Conservation (phyloP, 2,329 filamentous ascomycete genomes). For the Diaporthe nobilis region DNA sequence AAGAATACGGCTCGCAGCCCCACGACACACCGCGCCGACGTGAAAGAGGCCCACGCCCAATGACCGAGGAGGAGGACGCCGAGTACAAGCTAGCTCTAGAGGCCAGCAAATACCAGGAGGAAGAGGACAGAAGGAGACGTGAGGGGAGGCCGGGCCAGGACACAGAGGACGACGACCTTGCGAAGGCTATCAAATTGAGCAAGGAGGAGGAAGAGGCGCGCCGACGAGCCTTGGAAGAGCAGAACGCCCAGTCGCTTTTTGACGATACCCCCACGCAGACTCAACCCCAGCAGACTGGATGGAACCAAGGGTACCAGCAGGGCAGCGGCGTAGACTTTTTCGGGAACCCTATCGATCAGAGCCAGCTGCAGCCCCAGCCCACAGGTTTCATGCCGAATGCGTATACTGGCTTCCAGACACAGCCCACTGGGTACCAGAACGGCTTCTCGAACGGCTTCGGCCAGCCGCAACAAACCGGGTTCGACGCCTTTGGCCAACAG, state of each 20-base stretch:
- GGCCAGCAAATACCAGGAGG: constrained; percentile 94
- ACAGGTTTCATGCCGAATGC: constrained; percentile 78
- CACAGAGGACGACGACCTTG: constrained; percentile 86
- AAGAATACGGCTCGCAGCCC: constrained; percentile 76
- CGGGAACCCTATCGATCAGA: constrained; percentile 90
- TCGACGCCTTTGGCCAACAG: constrained; percentile 77
- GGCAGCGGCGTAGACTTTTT: constrained; percentile 97
- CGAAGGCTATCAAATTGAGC: constrained; percentile 95
- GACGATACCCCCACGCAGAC: constrained; percentile 79
- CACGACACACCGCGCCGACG: constrained; percentile 61
- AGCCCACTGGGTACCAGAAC: constrained; percentile 69
- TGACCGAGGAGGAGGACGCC: constrained; percentile 84
- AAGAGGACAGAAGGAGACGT: constrained; percentile 86
- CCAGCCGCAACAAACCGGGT: constrained; percentile 75
- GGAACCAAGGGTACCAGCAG: constrained; percentile 98
- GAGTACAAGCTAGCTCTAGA: constrained; percentile 94
- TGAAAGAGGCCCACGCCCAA: constrained; percentile 60
- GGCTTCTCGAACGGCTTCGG: constrained; percentile 79
- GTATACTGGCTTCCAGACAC: constrained; percentile 67
- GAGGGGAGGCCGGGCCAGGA: constrained; percentile 69
- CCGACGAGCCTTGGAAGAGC: constrained; percentile 87
- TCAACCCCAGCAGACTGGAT: constrained; percentile 86
- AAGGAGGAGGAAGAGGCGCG: constrained; percentile 94
- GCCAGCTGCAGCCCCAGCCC: constrained; percentile 81
- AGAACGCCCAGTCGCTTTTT: constrained; percentile 89